Evolutionary conservation across 495 filamentous ascomycete genomes (phyloP), one percentile per base, ranked within the genome.

Genomic region (Podospora sp.): DNA sequence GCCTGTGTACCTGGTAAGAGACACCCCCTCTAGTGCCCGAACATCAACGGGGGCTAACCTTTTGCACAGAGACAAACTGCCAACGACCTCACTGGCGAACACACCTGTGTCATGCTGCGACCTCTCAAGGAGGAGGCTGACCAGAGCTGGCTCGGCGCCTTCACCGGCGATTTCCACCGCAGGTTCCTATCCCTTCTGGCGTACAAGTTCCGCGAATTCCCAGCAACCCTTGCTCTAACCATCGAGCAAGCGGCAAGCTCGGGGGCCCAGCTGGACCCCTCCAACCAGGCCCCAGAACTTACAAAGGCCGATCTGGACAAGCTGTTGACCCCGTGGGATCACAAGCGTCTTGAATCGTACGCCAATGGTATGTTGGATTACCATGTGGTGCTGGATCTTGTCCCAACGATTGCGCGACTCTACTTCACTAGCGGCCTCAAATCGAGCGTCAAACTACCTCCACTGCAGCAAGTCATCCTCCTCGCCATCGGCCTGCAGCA

Each of bases 321-420:
- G 33, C 74, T 87, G 0, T 86, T 98, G 75, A 93, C 92, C 14
- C 93, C 96, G 1, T 97, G 93, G 74, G 96, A 99, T 74, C 85
- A 97, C 67, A 97, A 97, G 79, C 89, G 96, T 33, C 83, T 98
- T 29, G 94, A 97, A 73, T 91, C 90, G 66, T 99, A 98, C 73
- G 92, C 95, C 12, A 96, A 95, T 78, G 97, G 97, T 75, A 90
- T 97, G 78, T 85, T 99, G 20, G 96, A 99, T 74, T 96, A 97
- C 80, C 96, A 97, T 76, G 94, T 97, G 70, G 95, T 99, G 63
- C 84, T 98, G 36, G 96, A 99, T 73, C 87, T 99, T 78, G 82
- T 98, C 67, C 96, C 96, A 1, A 83, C 81, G 6, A 86, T 98
- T 60, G 86, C 96, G 6, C 81, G 84, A 8, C 86, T 93, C 49